Conservation (phyloP, 345 rosid genomes). For the Eucalyptus regnans region DNA sequence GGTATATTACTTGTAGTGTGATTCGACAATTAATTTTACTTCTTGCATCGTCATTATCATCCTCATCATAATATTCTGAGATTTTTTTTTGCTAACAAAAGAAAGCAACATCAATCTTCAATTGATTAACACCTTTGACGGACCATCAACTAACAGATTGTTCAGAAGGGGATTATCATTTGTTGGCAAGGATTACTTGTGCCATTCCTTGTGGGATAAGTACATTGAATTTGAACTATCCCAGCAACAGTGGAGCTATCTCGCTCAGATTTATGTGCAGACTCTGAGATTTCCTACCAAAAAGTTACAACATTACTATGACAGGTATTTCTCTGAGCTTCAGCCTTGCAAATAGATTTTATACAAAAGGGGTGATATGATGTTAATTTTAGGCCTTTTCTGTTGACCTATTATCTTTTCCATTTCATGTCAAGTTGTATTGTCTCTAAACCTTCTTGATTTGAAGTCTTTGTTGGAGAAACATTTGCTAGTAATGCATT, state of each 20-base stretch:
- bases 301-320: slow-evolving; percentile 52
- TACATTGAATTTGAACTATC: slow-evolving; percentile 56
- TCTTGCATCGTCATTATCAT: neutral
- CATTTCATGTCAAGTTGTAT: neutral
- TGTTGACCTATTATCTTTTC: neutral
- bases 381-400: neutral
- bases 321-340: slow-evolving; percentile 30
- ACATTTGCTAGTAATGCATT: neutral
- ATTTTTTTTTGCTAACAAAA: neutral
- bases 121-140: neutral
- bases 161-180: slow-evolving; percentile 65
- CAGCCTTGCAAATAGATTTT: neutral
- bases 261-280: slow-evolving; percentile 58
- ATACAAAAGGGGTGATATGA: neutral
- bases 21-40: neutral
- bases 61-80: neutral
- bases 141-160: slow-evolving; percentile 26
- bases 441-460: neutral
- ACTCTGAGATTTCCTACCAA: slow-evolving; percentile 65
- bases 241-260: slow-evolving; percentile 51
- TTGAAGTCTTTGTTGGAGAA: neutral
- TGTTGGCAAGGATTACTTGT: slow-evolving; percentile 79
- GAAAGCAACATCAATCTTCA: neutral
- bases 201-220: slow-evolving; percentile 72
- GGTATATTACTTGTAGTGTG: neutral